Evolutionary conservation across 805 yeast genomes (phyloP).

Genomic region (Geotrichum ghanense): DNA sequence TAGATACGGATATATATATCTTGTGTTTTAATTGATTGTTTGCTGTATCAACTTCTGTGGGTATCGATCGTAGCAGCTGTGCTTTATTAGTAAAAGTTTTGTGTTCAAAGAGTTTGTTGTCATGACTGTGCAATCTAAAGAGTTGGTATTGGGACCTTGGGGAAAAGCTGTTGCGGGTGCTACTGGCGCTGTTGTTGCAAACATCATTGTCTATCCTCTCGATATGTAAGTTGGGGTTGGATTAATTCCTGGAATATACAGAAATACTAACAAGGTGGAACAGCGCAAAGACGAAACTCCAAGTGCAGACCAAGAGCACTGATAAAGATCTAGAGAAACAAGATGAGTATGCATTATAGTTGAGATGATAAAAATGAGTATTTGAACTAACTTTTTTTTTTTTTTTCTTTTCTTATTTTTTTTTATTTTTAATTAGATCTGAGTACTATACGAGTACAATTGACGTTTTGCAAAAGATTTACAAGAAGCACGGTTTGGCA

Average conservation of each 20-base stretch:
- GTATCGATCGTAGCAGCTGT: too few species aligned
- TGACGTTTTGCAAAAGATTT: constrained; percentile 53
- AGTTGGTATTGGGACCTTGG: constrained; percentile 33
- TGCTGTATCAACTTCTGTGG: too few species aligned
- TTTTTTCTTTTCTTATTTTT: background rate
- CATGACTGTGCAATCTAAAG: constrained; percentile 1
- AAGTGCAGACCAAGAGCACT: constrained; percentile 40
- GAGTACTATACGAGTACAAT: constrained; percentile 40
- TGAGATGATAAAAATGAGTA: constrained; percentile 5
- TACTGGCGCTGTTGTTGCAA: constrained; percentile 69
- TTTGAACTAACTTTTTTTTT: constrained; percentile 7
- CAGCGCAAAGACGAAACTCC: constrained; percentile 57
- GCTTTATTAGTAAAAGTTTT: too few species aligned
- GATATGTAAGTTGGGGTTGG: constrained; percentile 34
- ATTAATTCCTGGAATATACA: background rate
- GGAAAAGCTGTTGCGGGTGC: constrained; percentile 80
- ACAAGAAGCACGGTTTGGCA: constrained; percentile 42
- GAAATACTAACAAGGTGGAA: too few species aligned
- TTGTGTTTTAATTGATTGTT: too few species aligned
- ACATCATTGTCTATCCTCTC: constrained; percentile 67
- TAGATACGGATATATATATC: too few species aligned
- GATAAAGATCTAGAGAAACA: constrained; percentile 7
- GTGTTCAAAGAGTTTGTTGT: too few species aligned
- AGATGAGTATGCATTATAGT: constrained; percentile 2
- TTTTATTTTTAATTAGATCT: constrained; percentile 4